Base-by-base conservation (phyloP, 208 protist species). In the Wallacemonas rigidus region DNA sequence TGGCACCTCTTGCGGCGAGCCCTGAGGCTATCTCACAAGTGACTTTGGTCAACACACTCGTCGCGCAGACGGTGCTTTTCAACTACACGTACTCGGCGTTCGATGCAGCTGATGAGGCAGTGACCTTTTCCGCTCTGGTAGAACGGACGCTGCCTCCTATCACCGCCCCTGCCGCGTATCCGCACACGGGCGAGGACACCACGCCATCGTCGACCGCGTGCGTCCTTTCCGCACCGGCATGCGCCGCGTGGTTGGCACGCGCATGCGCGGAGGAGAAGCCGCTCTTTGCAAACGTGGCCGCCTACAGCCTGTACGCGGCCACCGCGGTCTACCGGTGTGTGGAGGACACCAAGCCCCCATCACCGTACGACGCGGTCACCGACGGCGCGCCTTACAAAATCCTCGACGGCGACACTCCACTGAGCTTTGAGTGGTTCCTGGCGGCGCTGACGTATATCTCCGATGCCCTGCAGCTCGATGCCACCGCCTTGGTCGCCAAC, bases 351-450 rank as follows among this genome's bases (percentile, higher is more conserved):
- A 54, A 58, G 64, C n/a, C 60, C 4, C 26, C 15, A 35, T 8
- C 40, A 4, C 5, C 7, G 60, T 36, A 69, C 48, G 64, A 55
- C 47, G 64, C 64, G 38, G 50, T 35, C 12, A 39, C 67, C 41
- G n/a, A 72, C 15, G 54, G 36, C 36, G 12, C 51, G 2, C 41
- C 39, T 40, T 62, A 17, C 44, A 63, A 45, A 9, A 45, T 6
- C 17, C 43, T 63, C 6, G 54, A 3, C 3, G 67, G n/a, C 6
- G 50, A 72, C 5, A 72, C 67, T 5, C 38, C 14, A 1, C 3
- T 72, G 40, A 15, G 3, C 6, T 72, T 63, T 50, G 55, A 72
- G 43, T 72, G 67, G 67, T 72, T 72, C 39, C 55, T 51, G 17
- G 45, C 45, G 14, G 67, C 67, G 7, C 41, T 62, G 15, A 63